Percentiles rank a stretch among this genome's conserved stretches.
Evolutionary conservation across 1,139 yeast species (phyloP).

Genomic region (Chernovozyma sophiae-reginae): DNA sequence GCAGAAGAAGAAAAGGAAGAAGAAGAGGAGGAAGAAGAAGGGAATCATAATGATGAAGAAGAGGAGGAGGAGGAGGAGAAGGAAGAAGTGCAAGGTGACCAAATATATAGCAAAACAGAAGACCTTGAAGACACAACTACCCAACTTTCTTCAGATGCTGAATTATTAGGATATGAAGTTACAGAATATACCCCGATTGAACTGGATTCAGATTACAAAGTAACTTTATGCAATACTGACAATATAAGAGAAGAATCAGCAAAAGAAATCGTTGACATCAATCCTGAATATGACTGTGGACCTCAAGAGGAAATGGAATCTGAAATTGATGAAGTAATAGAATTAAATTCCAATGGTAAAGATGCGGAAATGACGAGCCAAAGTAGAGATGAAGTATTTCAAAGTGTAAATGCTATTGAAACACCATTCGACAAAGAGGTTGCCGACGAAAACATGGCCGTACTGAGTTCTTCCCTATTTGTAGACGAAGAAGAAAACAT

Average conservation of each 20-base stretch:
- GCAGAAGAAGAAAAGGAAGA: too few species aligned
- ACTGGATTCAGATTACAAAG: neutral
- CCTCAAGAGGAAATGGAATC: slow-evolving; percentile 6
- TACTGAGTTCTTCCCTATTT: too few species aligned
- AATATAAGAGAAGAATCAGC: too few species aligned
- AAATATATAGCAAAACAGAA: too few species aligned
- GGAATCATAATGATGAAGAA: neutral
- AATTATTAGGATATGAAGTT: slow-evolving; percentile 1
- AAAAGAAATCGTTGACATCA: too few species aligned
- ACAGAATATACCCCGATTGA: neutral
- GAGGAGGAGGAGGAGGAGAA: neutral
- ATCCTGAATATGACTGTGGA: too few species aligned
- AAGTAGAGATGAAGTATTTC: slow-evolving; percentile 3
- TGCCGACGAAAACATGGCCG: too few species aligned
- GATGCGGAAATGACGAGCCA: slow-evolving; percentile 7
- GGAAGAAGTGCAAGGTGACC: neutral
- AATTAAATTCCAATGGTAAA: neutral
- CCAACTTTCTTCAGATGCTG: slow-evolving; percentile 4
- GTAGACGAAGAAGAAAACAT: too few species aligned
- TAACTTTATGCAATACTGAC: neutral
- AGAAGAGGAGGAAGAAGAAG: neutral
- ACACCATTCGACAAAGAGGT: too few species aligned
- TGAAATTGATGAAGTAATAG: slow-evolving; percentile 4
- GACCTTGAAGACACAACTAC: too few species aligned
- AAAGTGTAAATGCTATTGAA: neutral